phyloP scores from a whole-genome alignment of 164 flowering plant genomes.

The Cinnamomum micranthum region DNA sequence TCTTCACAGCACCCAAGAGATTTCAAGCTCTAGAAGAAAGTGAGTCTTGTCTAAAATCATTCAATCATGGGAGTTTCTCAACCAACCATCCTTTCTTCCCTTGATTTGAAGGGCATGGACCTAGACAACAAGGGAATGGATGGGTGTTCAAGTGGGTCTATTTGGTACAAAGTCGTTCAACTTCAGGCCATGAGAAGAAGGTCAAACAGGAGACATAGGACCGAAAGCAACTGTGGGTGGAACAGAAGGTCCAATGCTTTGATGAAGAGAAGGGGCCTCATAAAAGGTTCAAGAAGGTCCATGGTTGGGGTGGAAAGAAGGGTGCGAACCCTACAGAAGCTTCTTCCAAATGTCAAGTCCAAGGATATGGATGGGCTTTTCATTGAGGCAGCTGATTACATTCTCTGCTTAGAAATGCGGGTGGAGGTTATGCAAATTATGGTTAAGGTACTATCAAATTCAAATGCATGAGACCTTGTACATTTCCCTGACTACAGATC shows the following conservation, averaged over 20 bases:
- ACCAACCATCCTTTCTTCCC: constrained; percentile 3
- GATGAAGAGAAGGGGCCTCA: constrained; percentile 8
- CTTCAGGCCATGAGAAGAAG: constrained; percentile 16
- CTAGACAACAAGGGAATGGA: constrained; percentile 14
- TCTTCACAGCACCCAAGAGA: not conserved
- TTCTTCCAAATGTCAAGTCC: constrained; percentile 53
- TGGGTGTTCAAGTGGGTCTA: constrained; percentile 13
- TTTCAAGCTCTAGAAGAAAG: constrained; percentile 12
- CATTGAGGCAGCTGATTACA: constrained; percentile 71
- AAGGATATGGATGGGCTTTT: constrained; percentile 58
- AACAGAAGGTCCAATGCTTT: not conserved
- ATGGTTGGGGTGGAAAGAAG: constrained; percentile 27
- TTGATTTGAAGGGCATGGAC: constrained; percentile 19
- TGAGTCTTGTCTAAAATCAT: constrained; percentile 15
- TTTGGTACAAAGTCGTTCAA: constrained; percentile 16
- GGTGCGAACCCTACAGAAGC: constrained; percentile 51
- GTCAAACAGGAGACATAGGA: not conserved
- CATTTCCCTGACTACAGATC: not conserved
- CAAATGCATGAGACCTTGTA: not conserved
- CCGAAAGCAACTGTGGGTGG: not conserved
- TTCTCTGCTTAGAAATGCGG: constrained; percentile 50
- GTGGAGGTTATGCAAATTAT: constrained; percentile 66
- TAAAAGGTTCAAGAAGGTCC: constrained; percentile 26
- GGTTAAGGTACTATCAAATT: constrained; percentile 33
- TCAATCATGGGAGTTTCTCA: constrained; percentile 29